phyloP scores from a whole-genome alignment of 345 rosid genomes.

The Bretschneidera sinensis region DNA sequence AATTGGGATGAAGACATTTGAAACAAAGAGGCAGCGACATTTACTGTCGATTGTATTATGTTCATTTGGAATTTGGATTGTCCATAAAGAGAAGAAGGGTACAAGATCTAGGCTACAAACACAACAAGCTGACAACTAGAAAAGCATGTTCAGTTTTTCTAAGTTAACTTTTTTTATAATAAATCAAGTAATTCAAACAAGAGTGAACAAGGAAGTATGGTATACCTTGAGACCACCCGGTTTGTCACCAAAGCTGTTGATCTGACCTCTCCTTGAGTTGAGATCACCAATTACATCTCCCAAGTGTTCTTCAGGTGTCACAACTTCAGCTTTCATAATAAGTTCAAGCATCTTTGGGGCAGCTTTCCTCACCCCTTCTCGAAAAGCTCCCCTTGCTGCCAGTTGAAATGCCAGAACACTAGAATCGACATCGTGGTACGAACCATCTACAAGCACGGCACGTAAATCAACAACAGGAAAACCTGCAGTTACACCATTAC shows the following conservation, averaged over 20 bases:
- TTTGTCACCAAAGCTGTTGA: slow-evolving; percentile 90
- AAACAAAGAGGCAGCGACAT: background rate
- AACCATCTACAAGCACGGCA: slow-evolving; percentile 80
- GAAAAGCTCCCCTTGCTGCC: slow-evolving; percentile 95
- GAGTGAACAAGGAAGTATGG: background rate
- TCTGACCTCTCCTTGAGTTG: slow-evolving; percentile 96
- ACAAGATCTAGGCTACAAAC: too few relatives aligned
- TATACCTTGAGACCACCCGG: slow-evolving; percentile 93
- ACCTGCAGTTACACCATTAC: slow-evolving; percentile 83
- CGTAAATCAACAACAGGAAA: slow-evolving; percentile 90
- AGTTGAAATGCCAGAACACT: slow-evolving; percentile 96
- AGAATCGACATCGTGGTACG: slow-evolving; percentile 95
- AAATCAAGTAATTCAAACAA: background rate
- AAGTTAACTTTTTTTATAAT: background rate
- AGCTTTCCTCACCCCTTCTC: slow-evolving; percentile 82
- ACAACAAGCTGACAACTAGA: too few relatives aligned
- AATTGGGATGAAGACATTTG: too few relatives aligned
- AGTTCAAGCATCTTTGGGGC: slow-evolving; percentile 88
- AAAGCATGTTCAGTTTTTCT: background rate
- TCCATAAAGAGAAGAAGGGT: too few relatives aligned
- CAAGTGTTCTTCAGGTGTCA: slow-evolving; percentile 93
- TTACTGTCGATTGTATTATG: too few relatives aligned
- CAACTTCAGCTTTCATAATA: slow-evolving; percentile 91
- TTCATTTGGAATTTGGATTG: too few relatives aligned
- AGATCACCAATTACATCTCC: slow-evolving; percentile 98